A percentile compares a stretch with the other conserved stretches of the same genome.
Conservation (phyloP, 352 stramenopile genomes). For the Pythium scleroteichum region DNA sequence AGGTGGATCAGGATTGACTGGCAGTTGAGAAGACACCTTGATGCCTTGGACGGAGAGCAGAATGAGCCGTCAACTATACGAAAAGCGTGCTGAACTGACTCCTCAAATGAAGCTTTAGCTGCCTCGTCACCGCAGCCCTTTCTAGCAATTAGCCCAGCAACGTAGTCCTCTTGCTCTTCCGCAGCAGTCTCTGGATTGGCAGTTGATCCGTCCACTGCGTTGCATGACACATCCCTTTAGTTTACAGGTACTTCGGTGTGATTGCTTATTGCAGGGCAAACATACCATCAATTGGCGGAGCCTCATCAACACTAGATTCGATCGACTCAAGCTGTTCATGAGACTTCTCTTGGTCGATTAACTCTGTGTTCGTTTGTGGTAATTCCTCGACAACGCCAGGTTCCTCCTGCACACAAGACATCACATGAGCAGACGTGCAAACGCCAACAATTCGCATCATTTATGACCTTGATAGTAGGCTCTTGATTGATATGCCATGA, state of each 20-base stretch:
- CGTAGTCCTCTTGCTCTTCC: slow-evolving; percentile 12
- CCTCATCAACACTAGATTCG: slow-evolving; percentile 1
- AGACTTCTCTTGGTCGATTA: too few species aligned
- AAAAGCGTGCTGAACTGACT: slow-evolving; percentile 26
- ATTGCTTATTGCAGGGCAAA: neutral
- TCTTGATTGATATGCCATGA: slow-evolving; percentile 37
- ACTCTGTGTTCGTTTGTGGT: neutral
- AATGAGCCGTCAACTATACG: slow-evolving; percentile 35
- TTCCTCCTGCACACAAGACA: slow-evolving; percentile 14
- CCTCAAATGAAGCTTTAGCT: slow-evolving; percentile 16
- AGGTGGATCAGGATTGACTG: slow-evolving; percentile 31
- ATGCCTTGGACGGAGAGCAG: slow-evolving; percentile 29
- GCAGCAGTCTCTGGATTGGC: neutral
- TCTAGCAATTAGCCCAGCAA: slow-evolving; percentile 19
- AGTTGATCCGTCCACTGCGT: neutral
- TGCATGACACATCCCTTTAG: too few species aligned
- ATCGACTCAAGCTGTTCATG: too few species aligned
- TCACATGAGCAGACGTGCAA: slow-evolving; percentile 1
- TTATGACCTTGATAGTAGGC: slow-evolving; percentile 38
- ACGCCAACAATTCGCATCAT: neutral
- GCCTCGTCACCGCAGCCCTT: slow-evolving; percentile 15
- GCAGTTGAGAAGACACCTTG: slow-evolving; percentile 31
- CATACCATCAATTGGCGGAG: neutral
- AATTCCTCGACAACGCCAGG: neutral
- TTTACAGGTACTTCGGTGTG: too few species aligned